phyloP scores from a whole-genome alignment of 805 yeast species.

The Lipomyces japonicus region DNA sequence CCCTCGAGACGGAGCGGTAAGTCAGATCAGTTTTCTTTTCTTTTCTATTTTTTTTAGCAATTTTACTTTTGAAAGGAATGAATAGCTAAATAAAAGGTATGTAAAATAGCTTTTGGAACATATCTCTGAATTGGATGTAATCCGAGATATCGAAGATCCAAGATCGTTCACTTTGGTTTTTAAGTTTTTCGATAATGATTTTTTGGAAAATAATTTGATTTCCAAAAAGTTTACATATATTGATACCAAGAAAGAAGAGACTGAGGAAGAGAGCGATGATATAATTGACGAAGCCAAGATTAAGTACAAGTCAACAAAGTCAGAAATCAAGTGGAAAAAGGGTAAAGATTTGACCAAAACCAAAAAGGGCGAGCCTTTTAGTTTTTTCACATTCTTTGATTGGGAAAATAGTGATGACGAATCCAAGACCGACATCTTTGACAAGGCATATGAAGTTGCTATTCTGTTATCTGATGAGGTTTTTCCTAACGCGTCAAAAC shows the following conservation, averaged over 20 bases:
- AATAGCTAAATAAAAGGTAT: too few species aligned
- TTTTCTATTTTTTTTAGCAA: neutral
- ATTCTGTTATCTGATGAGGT: conserved; percentile 70
- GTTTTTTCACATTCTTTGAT: conserved; percentile 70
- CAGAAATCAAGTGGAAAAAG: conserved; percentile 64
- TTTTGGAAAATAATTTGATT: conserved; percentile 55
- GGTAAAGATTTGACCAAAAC: conserved; percentile 56
- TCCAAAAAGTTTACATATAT: conserved; percentile 51
- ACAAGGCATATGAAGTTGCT: conserved; percentile 76
- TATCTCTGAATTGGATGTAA: conserved; percentile 40
- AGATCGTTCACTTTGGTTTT: conserved; percentile 61
- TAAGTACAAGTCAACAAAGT: conserved; percentile 52
- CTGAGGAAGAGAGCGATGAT: conserved; percentile 36
- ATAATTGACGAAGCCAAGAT: conserved; percentile 51
- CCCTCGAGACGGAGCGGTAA: conserved; percentile 63
- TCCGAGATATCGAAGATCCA: conserved; percentile 43
- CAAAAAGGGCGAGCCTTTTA: conserved; percentile 38
- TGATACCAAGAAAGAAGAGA: conserved; percentile 18
- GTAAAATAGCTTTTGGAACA: conserved; percentile 51
- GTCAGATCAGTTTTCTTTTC: neutral
- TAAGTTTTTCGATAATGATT: conserved; percentile 50
- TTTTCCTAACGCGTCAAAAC: conserved; percentile 79
- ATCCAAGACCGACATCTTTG: conserved; percentile 69
- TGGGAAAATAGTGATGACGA: conserved; percentile 84
- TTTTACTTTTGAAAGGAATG: neutral